These are phyloP conservation scores for Populus deltoides DNA, from an alignment of 345 rosid species.

Conservation along the genomic window DNA sequence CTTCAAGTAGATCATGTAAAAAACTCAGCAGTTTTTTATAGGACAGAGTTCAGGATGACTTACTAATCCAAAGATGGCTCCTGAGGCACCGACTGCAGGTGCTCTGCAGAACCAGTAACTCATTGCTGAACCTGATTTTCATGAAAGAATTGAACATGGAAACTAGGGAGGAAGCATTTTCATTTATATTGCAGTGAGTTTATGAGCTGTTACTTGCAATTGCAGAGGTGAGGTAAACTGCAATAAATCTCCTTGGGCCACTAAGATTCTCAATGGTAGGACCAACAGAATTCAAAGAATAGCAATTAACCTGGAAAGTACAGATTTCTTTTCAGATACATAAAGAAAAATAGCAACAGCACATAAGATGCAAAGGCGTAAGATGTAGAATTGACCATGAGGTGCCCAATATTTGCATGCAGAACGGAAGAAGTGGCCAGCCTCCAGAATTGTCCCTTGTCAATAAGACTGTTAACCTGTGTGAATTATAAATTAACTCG, in stretches of 20 bases:
- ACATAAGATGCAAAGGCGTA: conserved; percentile 7
- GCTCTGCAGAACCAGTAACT: conserved; percentile 68
- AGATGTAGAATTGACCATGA: conserved; percentile 56
- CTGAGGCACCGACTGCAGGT: conserved; percentile 90
- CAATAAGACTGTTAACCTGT: conserved; percentile 84
- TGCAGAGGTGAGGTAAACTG: conserved; percentile 75
- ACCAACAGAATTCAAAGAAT: conserved; percentile 84
- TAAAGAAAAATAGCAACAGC: background rate
- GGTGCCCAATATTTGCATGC: conserved; percentile 82
- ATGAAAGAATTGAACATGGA: conserved; percentile 35
- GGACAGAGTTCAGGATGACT: conserved; percentile 23
- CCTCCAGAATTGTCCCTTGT: conserved; percentile 91
- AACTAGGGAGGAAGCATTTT: conserved; percentile 18
- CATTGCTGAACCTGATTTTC: conserved; percentile 67
- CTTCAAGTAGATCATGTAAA: background rate
- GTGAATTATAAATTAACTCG: conserved; percentile 10
- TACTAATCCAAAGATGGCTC: conserved; percentile 89
- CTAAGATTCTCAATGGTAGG: conserved; percentile 67
- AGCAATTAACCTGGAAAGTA: conserved; percentile 71
- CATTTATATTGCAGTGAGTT: conserved; percentile 17
- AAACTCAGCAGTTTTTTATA: background rate
- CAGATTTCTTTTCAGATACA: conserved; percentile 13
- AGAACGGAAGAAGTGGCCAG: conserved; percentile 70
- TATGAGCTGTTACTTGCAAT: conserved; percentile 61
- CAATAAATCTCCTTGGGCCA: conserved; percentile 75